Conservation (phyloP, 2,329 filamentous ascomycete species). For the Herpotrichia juniperi region DNA sequence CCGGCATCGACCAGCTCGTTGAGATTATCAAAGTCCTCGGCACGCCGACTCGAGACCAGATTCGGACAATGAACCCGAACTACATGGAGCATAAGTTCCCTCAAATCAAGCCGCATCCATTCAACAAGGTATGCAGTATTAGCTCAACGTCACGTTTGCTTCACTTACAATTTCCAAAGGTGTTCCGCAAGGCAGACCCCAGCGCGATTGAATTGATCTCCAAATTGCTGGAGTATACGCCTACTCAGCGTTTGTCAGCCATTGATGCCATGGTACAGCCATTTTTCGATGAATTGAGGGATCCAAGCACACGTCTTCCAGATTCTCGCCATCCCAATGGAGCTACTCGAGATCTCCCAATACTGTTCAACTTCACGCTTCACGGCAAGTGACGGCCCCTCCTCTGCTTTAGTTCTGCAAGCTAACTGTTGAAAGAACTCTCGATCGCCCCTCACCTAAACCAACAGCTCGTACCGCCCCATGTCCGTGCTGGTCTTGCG, state of each 20-base stretch:
- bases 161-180: conserved; percentile 52
- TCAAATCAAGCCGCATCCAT: conserved; percentile 98
- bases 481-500: conserved; percentile 76
- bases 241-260: conserved; percentile 89
- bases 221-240: conserved; percentile 92
- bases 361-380: conserved; percentile 89
- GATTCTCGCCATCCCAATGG: conserved; percentile 91
- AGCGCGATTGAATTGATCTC: conserved; percentile 96
- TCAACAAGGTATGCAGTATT: conserved; percentile 75
- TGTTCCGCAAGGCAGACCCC: conserved; percentile 93
- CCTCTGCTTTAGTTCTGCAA: not conserved
- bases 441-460: conserved; percentile 94
- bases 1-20: conserved; percentile 96
- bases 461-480: conserved; percentile 81
- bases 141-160: conserved; percentile 8
- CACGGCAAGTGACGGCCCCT: conserved; percentile 71
- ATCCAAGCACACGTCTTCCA: conserved; percentile 87
- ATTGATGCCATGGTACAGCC: conserved; percentile 98
- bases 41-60: conserved; percentile 95
- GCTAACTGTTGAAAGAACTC: conserved; percentile 68
- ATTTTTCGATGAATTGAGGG: conserved; percentile 96
- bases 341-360: conserved; percentile 79
- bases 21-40: conserved; percentile 99
- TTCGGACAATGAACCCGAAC: conserved; percentile 99
- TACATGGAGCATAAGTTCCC: conserved; percentile 99